phyloP scores from a whole-genome alignment of 2,329 filamentous ascomycete species.

The Dothidotthia symphoricarpi region DNA sequence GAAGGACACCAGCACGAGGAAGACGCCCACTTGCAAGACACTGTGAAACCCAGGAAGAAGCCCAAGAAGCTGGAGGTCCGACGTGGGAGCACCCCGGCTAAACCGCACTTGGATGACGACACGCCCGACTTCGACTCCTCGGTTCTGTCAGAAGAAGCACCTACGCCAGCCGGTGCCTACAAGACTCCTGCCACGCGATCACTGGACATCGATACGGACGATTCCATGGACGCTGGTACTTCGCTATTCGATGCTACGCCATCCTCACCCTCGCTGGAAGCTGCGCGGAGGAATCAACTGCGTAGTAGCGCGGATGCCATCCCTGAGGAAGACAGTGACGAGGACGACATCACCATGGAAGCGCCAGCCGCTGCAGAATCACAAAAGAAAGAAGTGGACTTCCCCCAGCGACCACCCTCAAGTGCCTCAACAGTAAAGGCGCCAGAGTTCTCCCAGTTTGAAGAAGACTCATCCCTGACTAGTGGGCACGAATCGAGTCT shows the following conservation, averaged over 20 bases:
- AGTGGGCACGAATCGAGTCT: constrained; percentile 32
- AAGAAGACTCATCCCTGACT: constrained; percentile 31
- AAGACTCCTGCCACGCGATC: constrained; percentile 41
- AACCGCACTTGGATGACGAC: constrained; percentile 10
- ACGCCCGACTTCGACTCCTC: constrained; percentile 25
- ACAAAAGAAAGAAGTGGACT: constrained; percentile 20
- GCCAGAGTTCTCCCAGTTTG: constrained; percentile 33
- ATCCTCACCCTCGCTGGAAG: constrained; percentile 47
- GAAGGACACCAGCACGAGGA: constrained; percentile 7
- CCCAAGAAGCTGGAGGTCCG: constrained; percentile 23
- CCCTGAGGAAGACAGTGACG: constrained; percentile 1
- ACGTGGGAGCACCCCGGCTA: constrained; percentile 15
- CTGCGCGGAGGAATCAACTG: constrained; percentile 35
- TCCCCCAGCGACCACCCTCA: constrained; percentile 35
- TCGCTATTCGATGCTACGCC: constrained; percentile 37
- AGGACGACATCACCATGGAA: constrained; percentile 4
- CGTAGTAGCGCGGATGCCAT: constrained; percentile 12
- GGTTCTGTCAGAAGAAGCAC: constrained; percentile 31
- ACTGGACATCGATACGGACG: constrained; percentile 18
- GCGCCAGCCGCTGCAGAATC: constrained; percentile 8
- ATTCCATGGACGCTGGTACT: constrained; percentile 25
- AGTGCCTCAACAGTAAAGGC: constrained; percentile 43
- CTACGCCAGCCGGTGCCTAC: constrained; percentile 45
- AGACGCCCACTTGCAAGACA: no score
- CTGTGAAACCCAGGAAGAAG: constrained; percentile 24